Percentiles rank a stretch among this genome's conserved stretches.
Evolutionary conservation across 2,329 filamentous ascomycete species (phyloP).

Genomic region (Oidium heveae): DNA sequence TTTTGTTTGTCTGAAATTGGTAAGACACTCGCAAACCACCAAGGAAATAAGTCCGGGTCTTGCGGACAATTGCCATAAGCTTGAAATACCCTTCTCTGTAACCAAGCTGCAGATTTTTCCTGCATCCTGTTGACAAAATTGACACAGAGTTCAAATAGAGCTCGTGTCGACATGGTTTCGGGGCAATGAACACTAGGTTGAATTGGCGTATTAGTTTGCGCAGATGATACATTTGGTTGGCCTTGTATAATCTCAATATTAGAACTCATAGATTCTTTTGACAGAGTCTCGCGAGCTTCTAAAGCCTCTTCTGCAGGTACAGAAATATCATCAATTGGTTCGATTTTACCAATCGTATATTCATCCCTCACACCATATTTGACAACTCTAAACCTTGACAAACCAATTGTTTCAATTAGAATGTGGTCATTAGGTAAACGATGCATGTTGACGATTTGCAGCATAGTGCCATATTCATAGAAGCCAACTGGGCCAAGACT

Average conservation of each 20-base stretch:
- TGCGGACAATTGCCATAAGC: conserved; percentile 52
- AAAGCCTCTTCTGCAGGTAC: conserved; percentile 54
- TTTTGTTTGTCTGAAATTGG: conserved; percentile 58
- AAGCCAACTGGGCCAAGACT: conserved; percentile 30
- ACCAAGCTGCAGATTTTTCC: conserved; percentile 44
- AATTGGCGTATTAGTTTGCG: background rate
- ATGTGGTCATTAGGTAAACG: conserved; percentile 58
- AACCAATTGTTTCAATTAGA: conserved; percentile 50
- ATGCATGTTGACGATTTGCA: conserved; percentile 51
- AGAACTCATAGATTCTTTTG: background rate
- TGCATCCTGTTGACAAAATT: conserved; percentile 47
- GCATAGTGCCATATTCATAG: conserved; percentile 49
- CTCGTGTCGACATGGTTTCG: conserved; percentile 33
- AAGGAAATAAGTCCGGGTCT: conserved; percentile 57
- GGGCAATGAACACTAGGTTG: conserved; percentile 7
- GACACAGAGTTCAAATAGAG: conserved; percentile 37
- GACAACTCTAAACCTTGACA: conserved; percentile 51
- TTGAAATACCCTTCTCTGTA: conserved; percentile 43
- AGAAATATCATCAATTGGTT: conserved; percentile 60
- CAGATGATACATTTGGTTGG: background rate
- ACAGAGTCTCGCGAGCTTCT: conserved; percentile 39
- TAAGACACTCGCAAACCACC: conserved; percentile 71
- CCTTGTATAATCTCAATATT: background rate
- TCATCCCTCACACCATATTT: conserved; percentile 43
- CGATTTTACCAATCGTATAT: conserved; percentile 50